Conservation (phyloP, 1,284 basidiomycete species). For the Athelia sp. region DNA sequence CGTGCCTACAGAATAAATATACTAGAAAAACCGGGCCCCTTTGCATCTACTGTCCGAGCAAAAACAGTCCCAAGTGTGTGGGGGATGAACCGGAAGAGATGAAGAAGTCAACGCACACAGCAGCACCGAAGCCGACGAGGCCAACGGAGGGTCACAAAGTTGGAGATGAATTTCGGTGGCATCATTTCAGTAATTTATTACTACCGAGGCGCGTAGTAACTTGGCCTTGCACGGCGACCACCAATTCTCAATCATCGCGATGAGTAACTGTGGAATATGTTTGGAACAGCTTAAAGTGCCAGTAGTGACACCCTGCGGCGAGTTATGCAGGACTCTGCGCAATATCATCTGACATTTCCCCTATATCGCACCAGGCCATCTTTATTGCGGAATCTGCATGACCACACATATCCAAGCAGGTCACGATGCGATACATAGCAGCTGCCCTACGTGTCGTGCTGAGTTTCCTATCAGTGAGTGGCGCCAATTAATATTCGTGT, state of each 20-base stretch:
- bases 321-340: constrained; percentile 10
- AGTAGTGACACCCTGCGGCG: constrained; percentile 60
- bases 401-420: constrained; percentile 38
- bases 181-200: too few species aligned
- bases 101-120: too few species aligned
- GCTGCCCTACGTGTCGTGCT: constrained; percentile 57
- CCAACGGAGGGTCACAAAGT: too few species aligned
- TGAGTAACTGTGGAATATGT: constrained; percentile 55
- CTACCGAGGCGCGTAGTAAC: too few species aligned
- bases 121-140: too few species aligned
- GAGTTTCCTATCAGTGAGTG: constrained; percentile 47
- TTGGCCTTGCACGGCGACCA: too few species aligned
- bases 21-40: too few species aligned
- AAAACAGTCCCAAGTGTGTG: too few species aligned
- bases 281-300: constrained; percentile 46
- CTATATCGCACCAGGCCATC: constrained; percentile 41
- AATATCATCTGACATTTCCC: background rate
- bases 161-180: too few species aligned
- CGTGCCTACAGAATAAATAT: too few species aligned
- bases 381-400: constrained; percentile 58
- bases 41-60: too few species aligned
- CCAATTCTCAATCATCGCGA: background rate
- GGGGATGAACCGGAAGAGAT: too few species aligned
- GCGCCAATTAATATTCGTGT: background rate
- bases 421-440: constrained; percentile 32